Base-by-base conservation (phyloP, 148 eudicot species). In the Limonium bicolor region DNA sequence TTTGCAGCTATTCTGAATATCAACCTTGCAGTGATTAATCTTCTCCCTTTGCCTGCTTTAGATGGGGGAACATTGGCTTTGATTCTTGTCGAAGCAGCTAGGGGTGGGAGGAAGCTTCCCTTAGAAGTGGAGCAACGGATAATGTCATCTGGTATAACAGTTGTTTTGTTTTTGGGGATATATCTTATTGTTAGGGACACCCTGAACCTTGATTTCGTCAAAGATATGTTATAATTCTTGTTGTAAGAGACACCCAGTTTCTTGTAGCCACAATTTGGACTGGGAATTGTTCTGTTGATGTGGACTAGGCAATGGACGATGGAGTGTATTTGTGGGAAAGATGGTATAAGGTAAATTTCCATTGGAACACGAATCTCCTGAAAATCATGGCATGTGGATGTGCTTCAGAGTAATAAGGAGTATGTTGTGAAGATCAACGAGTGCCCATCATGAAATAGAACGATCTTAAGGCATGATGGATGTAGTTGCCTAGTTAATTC, bases 71-170 rank as follows among this genome's bases (percentile, higher is more conserved):
- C 99, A 1, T 64, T 90, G 78, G 95, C 94, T 0, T 71, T 90
- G 70, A 77, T 90, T 33, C 80, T 90, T 3, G 36, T 90, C 6
- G 99, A 90, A 58, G 99, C 95, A 6, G 88, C 72, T 9, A 69
- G 99, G 41, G 96, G 97, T 4, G 99, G 99, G 41, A 80, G 69
- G 51, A 90, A 90, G 72, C 82, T 90, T 17, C 99, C 99, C 27
- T 33, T 64, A 29, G 99, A 90, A 51, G 6, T 90, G 20, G 99
- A 90, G 64, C 99, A 90, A 32, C 53, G 62, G 59, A 90, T 90
- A 13, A 90, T 81, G 95, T 85, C 99, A 23, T 80, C 95, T 4
- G 99, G 99, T 51, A 73, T 90, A 20, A 77, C 47, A 63, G 51
- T 90, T 41, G 93, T 90, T 18, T 12, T 81, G 32, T 38, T 76